Conservation (phyloP, 306 rosid genomes). For the Dalbergia cultrata region DNA sequence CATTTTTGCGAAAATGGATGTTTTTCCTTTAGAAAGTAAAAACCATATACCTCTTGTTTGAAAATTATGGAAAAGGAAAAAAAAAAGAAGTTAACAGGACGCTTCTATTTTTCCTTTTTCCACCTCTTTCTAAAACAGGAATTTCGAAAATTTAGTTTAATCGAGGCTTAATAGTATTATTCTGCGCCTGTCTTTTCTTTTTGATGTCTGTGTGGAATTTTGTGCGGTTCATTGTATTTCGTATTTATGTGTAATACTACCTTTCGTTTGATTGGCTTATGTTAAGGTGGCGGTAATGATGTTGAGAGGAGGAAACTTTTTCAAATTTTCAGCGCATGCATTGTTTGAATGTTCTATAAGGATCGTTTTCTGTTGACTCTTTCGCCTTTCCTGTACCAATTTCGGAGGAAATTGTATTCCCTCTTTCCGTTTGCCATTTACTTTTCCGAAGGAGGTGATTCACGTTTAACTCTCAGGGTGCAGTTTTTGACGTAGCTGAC, state of each 20-base stretch:
- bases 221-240: slow-evolving; percentile 8
- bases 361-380: slow-evolving; percentile 54
- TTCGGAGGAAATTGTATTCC: slow-evolving; percentile 21
- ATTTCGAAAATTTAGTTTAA: slow-evolving; percentile 24
- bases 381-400: slow-evolving; percentile 29
- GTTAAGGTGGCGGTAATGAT: slow-evolving; percentile 44
- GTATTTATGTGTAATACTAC: slow-evolving; percentile 3
- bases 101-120: background rate
- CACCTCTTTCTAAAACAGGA: background rate
- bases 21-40: background rate
- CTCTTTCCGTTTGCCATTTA: slow-evolving; percentile 1
- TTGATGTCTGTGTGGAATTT: slow-evolving; percentile 32
- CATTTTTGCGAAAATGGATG: slow-evolving; percentile 36
- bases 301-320: slow-evolving; percentile 54
- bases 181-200: slow-evolving; percentile 16
- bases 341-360: slow-evolving; percentile 53
- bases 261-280: slow-evolving; percentile 42
- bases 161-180: slow-evolving; percentile 21
- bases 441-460: slow-evolving; percentile 40
- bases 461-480: slow-evolving; percentile 27
- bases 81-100: background rate
- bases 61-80: background rate
- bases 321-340: slow-evolving; percentile 68
- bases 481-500: slow-evolving; percentile 27
- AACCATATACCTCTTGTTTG: slow-evolving; percentile 14